These are phyloP conservation scores for Suillus alpinus DNA, from an alignment of 768 basidiomycete genomes.

Conservation along the genomic window DNA sequence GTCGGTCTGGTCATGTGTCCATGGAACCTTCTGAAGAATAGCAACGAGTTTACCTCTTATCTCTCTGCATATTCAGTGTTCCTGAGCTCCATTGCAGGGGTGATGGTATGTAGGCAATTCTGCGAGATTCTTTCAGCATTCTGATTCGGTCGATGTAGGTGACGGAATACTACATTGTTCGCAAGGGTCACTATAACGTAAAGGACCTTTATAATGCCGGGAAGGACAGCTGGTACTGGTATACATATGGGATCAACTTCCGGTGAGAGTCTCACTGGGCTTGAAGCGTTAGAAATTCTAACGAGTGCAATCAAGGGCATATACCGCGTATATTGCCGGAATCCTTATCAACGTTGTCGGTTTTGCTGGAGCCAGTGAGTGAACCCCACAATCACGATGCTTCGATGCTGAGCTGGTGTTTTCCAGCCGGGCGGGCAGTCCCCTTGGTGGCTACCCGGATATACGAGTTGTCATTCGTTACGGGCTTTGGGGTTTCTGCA, in stretches of 20 bases:
- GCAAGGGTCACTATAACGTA: slow-evolving; percentile 65
- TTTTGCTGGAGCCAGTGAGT: slow-evolving; percentile 70
- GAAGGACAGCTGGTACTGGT: slow-evolving; percentile 69
- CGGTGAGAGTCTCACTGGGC: slow-evolving; percentile 37
- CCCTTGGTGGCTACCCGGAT: slow-evolving; percentile 66
- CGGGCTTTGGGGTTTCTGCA: slow-evolving; percentile 71
- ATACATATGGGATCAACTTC: slow-evolving; percentile 72
- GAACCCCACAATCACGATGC: background rate
- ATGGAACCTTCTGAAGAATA: slow-evolving; percentile 72
- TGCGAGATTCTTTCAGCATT: too few species aligned
- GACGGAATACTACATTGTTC: slow-evolving; percentile 74
- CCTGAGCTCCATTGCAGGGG: slow-evolving; percentile 77
- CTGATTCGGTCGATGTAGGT: slow-evolving; percentile 56
- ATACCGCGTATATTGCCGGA: slow-evolving; percentile 65
- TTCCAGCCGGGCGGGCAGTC: slow-evolving; percentile 53
- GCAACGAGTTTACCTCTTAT: slow-evolving; percentile 77
- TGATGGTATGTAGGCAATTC: slow-evolving; percentile 52
- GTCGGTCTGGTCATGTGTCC: slow-evolving; percentile 75
- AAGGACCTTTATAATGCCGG: slow-evolving; percentile 62
- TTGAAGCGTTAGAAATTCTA: slow-evolving; percentile 5
- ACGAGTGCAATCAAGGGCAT: slow-evolving; percentile 40
- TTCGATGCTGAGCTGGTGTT: background rate
- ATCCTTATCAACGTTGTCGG: slow-evolving; percentile 82
- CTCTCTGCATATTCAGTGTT: slow-evolving; percentile 82
- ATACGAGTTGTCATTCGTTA: slow-evolving; percentile 79